Evolutionary conservation across 352 stramenopile genomes (phyloP), one percentile per base, ranked within the genome.

Genomic region (Saprolegnia diclina): DNA sequence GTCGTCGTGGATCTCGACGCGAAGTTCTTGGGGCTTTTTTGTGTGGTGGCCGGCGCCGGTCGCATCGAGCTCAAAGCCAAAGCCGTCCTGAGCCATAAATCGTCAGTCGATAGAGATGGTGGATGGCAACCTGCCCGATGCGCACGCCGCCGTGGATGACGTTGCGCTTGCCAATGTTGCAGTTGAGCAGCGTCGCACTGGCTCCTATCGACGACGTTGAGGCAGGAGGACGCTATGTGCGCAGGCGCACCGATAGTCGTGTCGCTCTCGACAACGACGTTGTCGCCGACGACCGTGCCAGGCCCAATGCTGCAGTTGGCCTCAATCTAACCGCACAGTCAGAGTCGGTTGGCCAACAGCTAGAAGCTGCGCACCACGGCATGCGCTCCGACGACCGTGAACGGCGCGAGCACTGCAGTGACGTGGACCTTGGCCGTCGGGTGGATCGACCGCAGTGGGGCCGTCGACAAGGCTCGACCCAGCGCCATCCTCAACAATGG

Each of bases 21-120:
- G 76, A 21, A 92, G 67, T 57, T 89, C 77, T 72, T 95, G 87
- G 1, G 84, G 82, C 59, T 95, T 95, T 74, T 95, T 95, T 10
- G 72, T 71, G 72, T 93, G 87, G 46, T 84, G 68, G 11, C 83
- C 81, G 26, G 61, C 77, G 52, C 22, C 22, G 1, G 35, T 42
- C 3, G 74, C 65, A 24, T 78, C 75, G n/a, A 95, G 67, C 63
- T 85, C 67, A 63, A 94, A 94, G 14, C 87, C 87, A 72, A 95
- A 95, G 2, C 87, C 87, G 38, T 95, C 85, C 73, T 91, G 56
- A 64, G 16, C 16, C 18, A 71, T 35, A 65, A 19, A 72, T 42
- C 13, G 1, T n/a, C 4, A 68, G 7, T 61, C 29, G 9, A 67
- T 44, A 2, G 29, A 29, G 10, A 14, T 53, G 5, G 38, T 61